Percentiles rank a stretch among this genome's conserved stretches.
Evolutionary conservation across 768 basidiomycete species (phyloP).

Genomic region (Auricularia cornea): DNA sequence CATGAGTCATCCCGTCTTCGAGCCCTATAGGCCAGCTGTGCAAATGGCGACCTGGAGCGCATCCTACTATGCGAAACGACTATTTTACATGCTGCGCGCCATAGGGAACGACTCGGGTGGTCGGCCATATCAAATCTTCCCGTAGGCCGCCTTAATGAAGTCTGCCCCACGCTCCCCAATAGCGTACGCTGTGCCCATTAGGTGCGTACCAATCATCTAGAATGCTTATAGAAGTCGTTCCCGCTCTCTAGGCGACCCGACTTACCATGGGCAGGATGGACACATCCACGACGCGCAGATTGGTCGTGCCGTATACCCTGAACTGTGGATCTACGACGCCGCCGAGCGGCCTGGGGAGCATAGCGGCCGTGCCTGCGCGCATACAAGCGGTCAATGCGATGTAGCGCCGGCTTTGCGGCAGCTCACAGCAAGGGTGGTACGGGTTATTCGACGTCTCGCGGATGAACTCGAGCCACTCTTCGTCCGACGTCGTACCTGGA

Average conservation of each 20-base stretch:
- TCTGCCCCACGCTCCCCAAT: neutral
- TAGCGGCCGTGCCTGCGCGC: slow-evolving; percentile 27
- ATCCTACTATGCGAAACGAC: too few relatives aligned
- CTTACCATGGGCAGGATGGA: neutral
- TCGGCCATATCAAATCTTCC: too few relatives aligned
- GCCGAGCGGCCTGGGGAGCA: slow-evolving; percentile 34
- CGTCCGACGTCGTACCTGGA: slow-evolving; percentile 2
- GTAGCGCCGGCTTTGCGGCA: slow-evolving; percentile 22
- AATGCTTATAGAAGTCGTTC: too few relatives aligned
- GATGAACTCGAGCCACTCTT: neutral
- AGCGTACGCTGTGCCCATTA: neutral
- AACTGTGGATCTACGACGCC: slow-evolving; percentile 26
- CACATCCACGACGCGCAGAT: slow-evolving; percentile 20
- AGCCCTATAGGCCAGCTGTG: too few relatives aligned
- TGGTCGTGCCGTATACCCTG: slow-evolving; percentile 25
- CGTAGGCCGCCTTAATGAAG: neutral
- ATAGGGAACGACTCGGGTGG: too few relatives aligned
- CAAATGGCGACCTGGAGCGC: too few relatives aligned
- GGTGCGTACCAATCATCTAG: neutral
- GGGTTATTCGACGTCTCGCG: slow-evolving; percentile 4
- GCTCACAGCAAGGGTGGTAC: slow-evolving; percentile 8
- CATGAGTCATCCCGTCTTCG: too few relatives aligned
- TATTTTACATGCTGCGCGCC: too few relatives aligned
- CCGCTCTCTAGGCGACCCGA: too few relatives aligned
- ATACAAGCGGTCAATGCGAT: slow-evolving; percentile 17